phyloP scores from a whole-genome alignment of 768 basidiomycete genomes.

The Artomyces pyxidatus region DNA sequence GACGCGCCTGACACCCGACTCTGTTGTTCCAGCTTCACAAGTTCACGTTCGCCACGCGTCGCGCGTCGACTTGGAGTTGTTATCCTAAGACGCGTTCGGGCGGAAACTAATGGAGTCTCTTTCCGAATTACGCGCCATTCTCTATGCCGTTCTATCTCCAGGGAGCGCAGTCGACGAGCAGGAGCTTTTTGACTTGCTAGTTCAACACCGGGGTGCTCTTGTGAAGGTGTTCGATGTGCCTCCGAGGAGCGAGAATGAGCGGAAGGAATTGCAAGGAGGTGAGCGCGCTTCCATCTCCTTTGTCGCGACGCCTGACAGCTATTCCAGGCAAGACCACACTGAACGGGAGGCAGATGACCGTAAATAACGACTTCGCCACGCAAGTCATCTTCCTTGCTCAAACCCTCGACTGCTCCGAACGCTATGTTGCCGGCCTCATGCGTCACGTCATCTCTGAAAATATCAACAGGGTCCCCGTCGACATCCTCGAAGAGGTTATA shows the following conservation, averaged over 20 bases:
- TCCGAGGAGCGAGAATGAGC: constrained; percentile 51
- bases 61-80: no score
- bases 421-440: constrained; percentile 63
- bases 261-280: constrained; percentile 65
- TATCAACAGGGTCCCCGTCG: constrained; percentile 52
- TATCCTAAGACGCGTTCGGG: no score
- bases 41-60: no score
- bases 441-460: constrained; percentile 54
- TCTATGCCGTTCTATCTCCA: constrained; percentile 39
- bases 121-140: constrained; percentile 43
- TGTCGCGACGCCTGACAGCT: not conserved
- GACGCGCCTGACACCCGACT: no score
- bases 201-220: constrained; percentile 57
- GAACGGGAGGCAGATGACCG: constrained; percentile 56
- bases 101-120: constrained; percentile 71
- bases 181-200: constrained; percentile 67
- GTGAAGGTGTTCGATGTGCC: constrained; percentile 60
- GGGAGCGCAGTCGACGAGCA: constrained; percentile 51
- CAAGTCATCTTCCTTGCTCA: constrained; percentile 75
- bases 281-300: constrained; percentile 14
- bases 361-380: constrained; percentile 73
- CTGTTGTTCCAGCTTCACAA: no score
- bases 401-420: constrained; percentile 77
- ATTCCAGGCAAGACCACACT: constrained; percentile 57
- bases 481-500: constrained; percentile 56